Base-by-base conservation (phyloP, 768 basidiomycete genomes). In the Guyanaporus albipodus region DNA sequence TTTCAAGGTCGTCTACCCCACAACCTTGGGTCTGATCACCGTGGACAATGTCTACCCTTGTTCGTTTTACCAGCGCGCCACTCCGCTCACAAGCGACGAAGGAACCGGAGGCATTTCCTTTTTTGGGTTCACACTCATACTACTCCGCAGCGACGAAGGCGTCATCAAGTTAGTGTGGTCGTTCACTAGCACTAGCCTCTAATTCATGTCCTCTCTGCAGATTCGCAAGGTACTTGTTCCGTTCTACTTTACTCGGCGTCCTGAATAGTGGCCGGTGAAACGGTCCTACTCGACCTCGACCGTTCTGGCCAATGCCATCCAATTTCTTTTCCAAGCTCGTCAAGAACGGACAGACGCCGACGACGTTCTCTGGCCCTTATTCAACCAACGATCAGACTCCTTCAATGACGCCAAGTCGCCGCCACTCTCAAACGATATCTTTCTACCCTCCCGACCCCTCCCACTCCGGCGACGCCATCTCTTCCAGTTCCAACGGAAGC, bases 311-410 rank as follows among this genome's bases (percentile, higher is more conserved):
- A 23, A 66, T 66, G 64, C 54, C 64, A 1, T 42, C 66, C 15
- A 56, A 54, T 22, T 66, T 66, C 53, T 61, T 66, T 42, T 40
- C 64, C 31, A 66, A 66, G 42, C 58, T 66, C 32, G 61, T 66
- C 40, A 61, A 51, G 23, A 51, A 46, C n/a, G n/a, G 63, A 0
- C 42, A 43, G 9, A 23, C 45, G 33, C 42, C 52, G 24, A 33
- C 61, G 26, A 32, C 14, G 1, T 26, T 26, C 19, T 31, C 22
- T 27, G 32, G n/a, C 4, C 37, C 32, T 36, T 3, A 21, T 33
- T 45, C 36, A 3, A 37, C 8, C 19, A 48, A 54, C 14, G 49
- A 48, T 8, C 42, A n/a, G 4, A 15, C 40, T 1, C 31, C 38
- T 5, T 7, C 48, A 0, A 42, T 46, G 5, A 23, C 40, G 2